Base-by-base conservation (phyloP, 2,329 filamentous ascomycete species). In the Clonostachys rhizophaga region DNA sequence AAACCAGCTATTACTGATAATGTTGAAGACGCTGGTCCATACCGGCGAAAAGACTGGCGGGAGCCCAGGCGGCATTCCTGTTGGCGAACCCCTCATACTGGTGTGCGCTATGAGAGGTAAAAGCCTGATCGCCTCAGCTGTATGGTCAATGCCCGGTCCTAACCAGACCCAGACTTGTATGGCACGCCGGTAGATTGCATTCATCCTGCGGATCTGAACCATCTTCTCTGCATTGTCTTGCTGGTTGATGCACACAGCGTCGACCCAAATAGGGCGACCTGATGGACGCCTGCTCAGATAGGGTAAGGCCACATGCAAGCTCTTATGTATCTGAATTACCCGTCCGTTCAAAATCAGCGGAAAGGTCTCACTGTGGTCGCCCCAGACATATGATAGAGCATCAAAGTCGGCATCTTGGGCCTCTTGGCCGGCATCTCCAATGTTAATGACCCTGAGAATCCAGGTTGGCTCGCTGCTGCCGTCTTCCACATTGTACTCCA, bases 151-250 rank as follows among this genome's bases (percentile, higher is more conserved):
- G 12, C 14, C 36, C 12, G 36, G 14, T n/a, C 36, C 36, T n/a
- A 39, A 18, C 36, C 36, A 39, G 36, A 39, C 14, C 36, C 14
- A n/a, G 7, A 39, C 36, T 8, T 39, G 14, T 3, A n/a, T n/a
- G 7, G 12, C 36, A n/a, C 14, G 14, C 5, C 11, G 14, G 36
- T 39, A 39, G 11, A 39, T 39, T 11, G 6, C 14, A 11, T 5
- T 39, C 36, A 39, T 39, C 36, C 17, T n/a, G 14, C 10, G 36
- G 36, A 39, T 18, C 11, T 39, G 11, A 18, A n/a, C 14, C 14
- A 11, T n/a, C 17, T 18, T n/a, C 36, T 39, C 36, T 3, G 7
- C 14, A 11, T n/a, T 18, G 17, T 39, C 17, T 63, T 49, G 2
- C 36, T 39, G 36, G 36, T 39, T 18, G 36, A 39, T 39, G 36